These are phyloP conservation scores for Cyclotella baltica DNA, from an alignment of 108 stramenopile species.

Conservation along the genomic window DNA sequence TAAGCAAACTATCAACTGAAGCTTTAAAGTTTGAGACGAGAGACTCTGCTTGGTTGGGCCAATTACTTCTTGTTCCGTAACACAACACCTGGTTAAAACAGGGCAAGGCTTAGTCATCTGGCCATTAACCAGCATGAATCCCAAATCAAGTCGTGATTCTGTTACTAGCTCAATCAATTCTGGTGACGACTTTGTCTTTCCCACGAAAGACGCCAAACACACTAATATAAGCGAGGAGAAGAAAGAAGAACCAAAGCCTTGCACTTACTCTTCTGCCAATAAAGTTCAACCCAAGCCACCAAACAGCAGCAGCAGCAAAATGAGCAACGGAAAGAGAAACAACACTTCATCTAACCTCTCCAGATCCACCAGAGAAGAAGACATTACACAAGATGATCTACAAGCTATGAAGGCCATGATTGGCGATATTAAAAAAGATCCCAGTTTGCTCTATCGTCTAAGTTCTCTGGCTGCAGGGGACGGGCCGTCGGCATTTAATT, in stretches of 20 bases:
- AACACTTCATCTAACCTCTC: neutral
- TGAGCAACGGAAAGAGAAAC: neutral
- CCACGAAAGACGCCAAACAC: neutral
- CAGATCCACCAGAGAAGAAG: slow-evolving; percentile 17
- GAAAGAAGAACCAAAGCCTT: neutral
- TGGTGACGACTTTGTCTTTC: neutral
- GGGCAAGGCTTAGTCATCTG: no score
- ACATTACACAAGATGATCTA: slow-evolving; percentile 46
- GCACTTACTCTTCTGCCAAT: neutral
- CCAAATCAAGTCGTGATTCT: no score
- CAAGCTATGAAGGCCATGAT: slow-evolving; percentile 56
- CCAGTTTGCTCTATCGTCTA: slow-evolving; percentile 37
- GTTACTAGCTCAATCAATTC: neutral
- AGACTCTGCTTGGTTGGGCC: no score
- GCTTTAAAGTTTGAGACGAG: no score
- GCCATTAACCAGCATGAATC: no score
- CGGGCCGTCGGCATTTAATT: neutral
- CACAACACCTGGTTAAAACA: no score
- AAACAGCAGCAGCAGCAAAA: no score
- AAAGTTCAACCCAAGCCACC: neutral
- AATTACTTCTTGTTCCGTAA: no score
- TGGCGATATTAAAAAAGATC: slow-evolving; percentile 46
- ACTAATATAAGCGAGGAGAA: slow-evolving; percentile 1
- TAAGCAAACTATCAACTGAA: no score
- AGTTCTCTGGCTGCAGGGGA: slow-evolving; percentile 13